Base-by-base conservation (phyloP, 2,329 filamentous ascomycete species). In the Beauveria sp. region DNA sequence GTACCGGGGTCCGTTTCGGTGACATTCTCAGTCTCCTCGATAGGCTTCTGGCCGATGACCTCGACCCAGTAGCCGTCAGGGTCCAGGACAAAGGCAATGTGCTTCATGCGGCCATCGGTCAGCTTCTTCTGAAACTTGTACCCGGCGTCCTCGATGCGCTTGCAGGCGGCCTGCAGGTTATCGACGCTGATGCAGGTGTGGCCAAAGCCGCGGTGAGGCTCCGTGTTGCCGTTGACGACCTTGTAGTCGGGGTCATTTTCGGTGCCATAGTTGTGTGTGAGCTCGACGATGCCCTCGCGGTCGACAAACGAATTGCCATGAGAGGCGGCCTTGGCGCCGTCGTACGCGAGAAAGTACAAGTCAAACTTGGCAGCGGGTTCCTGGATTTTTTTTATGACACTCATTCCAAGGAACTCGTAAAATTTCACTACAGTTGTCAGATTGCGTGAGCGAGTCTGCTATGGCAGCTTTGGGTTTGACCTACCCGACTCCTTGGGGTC, bases 91-190 rank as follows among this genome's bases (percentile, higher is more conserved):
- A 98, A 98, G 1, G 93, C 95, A 70, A 98, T 96, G 70, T 90
- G 77, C 70, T 82, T 83, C 90, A 96, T 96, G 62, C 88, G 83
- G 2, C 95, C 95, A 66, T 98, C 93, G 0, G 86, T 86, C 62
- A 98, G 79, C 77, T 91, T 96, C 85, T 98, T 98, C 81, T 98
- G 91, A 77, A 98, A 99, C 65, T 83, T 84, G 77, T 96, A 96
- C 0, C 93, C 93, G 7, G 89, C 92, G 71, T 93, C 89, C 74
- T 96, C 91, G 63, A 99, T 83, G 62, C 93, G 84, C 78, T 92
- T 80, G 79, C 95, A 98, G 2, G 93, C 93, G 3, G 89, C 91
- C 77, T 96, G 90, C 65, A 97, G 88, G 73, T 91, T 86, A 76
- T 92, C 89, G 55, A 92, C 89, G 56, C 84, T 85, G 72, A 98